These are phyloP conservation scores for Trichoderma polysporum DNA, from an alignment of 2,329 filamentous ascomycete species.

Conservation along the genomic window DNA sequence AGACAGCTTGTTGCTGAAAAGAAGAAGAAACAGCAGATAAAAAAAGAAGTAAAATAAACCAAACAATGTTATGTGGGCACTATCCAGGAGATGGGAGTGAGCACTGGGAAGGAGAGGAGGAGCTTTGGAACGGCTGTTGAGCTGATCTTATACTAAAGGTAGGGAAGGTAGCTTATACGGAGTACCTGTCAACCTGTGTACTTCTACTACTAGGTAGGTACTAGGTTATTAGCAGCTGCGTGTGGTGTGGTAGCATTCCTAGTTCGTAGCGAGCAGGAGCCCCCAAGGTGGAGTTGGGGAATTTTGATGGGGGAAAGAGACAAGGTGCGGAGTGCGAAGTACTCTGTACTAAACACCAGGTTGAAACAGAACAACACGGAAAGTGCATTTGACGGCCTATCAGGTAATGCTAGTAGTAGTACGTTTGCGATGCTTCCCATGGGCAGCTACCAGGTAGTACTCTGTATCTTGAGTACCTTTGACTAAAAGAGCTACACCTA, in stretches of 20 bases:
- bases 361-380: too few relatives aligned
- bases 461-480: not conserved
- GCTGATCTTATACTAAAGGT: constrained; percentile 8
- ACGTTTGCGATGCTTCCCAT: not conserved
- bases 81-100: not conserved
- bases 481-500: not conserved
- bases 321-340: not conserved
- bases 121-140: not conserved
- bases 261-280: not conserved
- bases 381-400: too few relatives aligned
- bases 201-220: not conserved
- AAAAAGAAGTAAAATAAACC: not conserved
- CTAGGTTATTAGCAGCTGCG: not conserved
- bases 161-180: too few relatives aligned
- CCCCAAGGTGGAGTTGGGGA: not conserved
- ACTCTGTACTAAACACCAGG: too few relatives aligned
- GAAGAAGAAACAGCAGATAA: not conserved
- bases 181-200: too few relatives aligned
- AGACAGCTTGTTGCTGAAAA: not conserved
- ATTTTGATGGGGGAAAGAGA: not conserved
- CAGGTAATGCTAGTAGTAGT: too few relatives aligned
- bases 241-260: not conserved
- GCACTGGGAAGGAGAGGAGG: not conserved
- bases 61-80: not conserved
- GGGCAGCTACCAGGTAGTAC: not conserved